These are phyloP conservation scores for Colletotrichum graminicola DNA, from an alignment of 2,329 filamentous ascomycete genomes.

Conservation along the genomic window DNA sequence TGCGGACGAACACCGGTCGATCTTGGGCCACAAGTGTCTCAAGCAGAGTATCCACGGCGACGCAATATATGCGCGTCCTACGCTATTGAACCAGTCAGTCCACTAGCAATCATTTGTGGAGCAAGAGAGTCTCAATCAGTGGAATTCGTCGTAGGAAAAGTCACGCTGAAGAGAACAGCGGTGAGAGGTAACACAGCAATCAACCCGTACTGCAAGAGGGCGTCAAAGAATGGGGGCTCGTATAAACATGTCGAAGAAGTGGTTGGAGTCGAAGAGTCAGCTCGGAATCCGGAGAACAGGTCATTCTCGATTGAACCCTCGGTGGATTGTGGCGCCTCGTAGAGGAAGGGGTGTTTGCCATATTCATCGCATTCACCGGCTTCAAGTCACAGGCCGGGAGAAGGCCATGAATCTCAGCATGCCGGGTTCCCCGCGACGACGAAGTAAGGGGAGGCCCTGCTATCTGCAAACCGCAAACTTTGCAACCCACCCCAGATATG, in stretches of 20 bases:
- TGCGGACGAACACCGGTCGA: too few species aligned
- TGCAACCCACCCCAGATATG: not conserved
- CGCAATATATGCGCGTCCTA: too few species aligned
- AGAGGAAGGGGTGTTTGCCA: not conserved
- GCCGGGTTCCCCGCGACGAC: not conserved
- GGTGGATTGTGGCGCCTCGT: conserved; percentile 5
- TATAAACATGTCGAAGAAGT: conserved; percentile 46
- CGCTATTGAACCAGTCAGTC: too few species aligned
- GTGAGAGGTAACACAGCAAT: conserved; percentile 49
- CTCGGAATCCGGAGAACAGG: conserved; percentile 51
- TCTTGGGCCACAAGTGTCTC: too few species aligned
- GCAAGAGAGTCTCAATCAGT: too few species aligned
- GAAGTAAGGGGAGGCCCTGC: not conserved
- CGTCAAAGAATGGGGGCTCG: conserved; percentile 48
- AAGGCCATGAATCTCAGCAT: not conserved
- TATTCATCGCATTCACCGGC: not conserved
- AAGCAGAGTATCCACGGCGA: too few species aligned
- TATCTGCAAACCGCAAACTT: not conserved
- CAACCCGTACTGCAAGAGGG: conserved; percentile 46
- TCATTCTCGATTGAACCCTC: conserved; percentile 43
- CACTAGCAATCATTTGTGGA: too few species aligned
- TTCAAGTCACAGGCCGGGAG: not conserved
- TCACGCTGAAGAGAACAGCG: conserved; percentile 43
- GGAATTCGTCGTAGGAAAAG: conserved; percentile 38
- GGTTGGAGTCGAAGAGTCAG: conserved; percentile 50